Evolutionary conservation across 139 green algal genomes (phyloP).

Genomic region (Diplosphaera chodatii): DNA sequence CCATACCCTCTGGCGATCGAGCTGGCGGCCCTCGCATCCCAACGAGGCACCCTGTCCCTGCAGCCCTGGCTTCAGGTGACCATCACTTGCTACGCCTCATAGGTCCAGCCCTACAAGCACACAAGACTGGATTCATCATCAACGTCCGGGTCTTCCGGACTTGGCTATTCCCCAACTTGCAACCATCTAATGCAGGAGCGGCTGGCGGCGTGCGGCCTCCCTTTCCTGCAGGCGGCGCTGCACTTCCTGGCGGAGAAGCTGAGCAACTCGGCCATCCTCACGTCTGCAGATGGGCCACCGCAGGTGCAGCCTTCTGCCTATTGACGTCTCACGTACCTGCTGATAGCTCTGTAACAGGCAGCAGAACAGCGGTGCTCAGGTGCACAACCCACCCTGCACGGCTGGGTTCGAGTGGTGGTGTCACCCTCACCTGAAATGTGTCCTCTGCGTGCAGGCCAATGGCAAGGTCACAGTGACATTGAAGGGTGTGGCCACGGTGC

Average conservation of each 20-base stretch:
- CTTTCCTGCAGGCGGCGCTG: slow-evolving; percentile 38
- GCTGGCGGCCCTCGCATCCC: slow-evolving; percentile 66
- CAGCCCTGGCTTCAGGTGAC: slow-evolving; percentile 80
- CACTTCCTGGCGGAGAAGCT: slow-evolving; percentile 58
- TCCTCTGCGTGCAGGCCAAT: not conserved
- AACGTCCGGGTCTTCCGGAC: too few species aligned
- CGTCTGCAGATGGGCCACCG: not conserved
- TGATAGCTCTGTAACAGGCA: too few species aligned
- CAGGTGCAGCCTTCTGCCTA: too few species aligned
- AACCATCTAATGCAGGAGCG: too few species aligned
- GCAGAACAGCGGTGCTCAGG: too few species aligned
- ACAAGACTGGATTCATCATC: too few species aligned
- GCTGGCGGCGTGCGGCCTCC: slow-evolving; percentile 16
- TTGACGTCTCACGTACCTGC: too few species aligned
- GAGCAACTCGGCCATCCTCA: not conserved
- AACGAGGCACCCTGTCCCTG: slow-evolving; percentile 77
- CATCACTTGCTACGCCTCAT: too few species aligned
- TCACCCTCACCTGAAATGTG: not conserved
- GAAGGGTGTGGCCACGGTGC: slow-evolving; percentile 40
- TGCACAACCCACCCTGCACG: too few species aligned
- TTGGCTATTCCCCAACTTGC: too few species aligned
- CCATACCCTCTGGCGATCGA: slow-evolving; percentile 74
- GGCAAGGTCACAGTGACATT: slow-evolving; percentile 27
- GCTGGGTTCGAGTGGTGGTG: too few species aligned
- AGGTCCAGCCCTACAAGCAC: too few species aligned